A percentile compares a stretch with the other conserved stretches of the same genome.
Conservation (phyloP, 495 filamentous ascomycete species). For the Penicillium manginii region DNA sequence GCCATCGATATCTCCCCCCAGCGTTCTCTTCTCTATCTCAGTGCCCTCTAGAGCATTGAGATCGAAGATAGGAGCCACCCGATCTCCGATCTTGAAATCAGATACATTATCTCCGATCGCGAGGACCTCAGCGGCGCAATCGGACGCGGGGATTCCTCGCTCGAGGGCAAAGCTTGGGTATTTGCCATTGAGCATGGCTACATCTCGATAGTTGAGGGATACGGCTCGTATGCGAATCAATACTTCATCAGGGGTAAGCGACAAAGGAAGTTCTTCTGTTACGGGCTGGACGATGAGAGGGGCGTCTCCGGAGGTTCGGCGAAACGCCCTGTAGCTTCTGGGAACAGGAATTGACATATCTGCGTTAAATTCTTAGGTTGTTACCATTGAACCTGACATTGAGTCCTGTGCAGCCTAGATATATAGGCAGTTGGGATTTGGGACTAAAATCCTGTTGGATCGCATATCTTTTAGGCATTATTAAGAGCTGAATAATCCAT, state of each 20-base stretch:
- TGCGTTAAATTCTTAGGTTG: background rate
- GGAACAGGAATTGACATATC: background rate
- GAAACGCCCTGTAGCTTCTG: background rate
- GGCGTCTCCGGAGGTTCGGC: background rate
- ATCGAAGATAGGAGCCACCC: slow-evolving; percentile 6
- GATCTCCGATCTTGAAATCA: slow-evolving; percentile 5
- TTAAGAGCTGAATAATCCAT: background rate
- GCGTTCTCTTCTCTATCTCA: background rate
- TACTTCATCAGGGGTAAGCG: background rate
- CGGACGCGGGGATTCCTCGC: background rate
- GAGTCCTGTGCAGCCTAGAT: no score
- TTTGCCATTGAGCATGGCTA: slow-evolving; percentile 5
- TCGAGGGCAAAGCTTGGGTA: slow-evolving; percentile 1
- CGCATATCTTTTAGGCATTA: background rate
- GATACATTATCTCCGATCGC: background rate
- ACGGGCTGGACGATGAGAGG: background rate
- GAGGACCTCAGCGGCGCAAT: slow-evolving; percentile 2
- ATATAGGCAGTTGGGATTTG: background rate
- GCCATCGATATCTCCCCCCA: slow-evolving; percentile 5
- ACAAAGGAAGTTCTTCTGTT: background rate
- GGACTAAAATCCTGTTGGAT: background rate
- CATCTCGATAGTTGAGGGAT: slow-evolving; percentile 8
- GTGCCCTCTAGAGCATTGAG: background rate
- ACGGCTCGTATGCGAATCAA: slow-evolving; percentile 6
- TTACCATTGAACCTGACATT: background rate